These are phyloP conservation scores for Skeletonema tropicum DNA, from an alignment of 108 stramenopile genomes.

Conservation along the genomic window DNA sequence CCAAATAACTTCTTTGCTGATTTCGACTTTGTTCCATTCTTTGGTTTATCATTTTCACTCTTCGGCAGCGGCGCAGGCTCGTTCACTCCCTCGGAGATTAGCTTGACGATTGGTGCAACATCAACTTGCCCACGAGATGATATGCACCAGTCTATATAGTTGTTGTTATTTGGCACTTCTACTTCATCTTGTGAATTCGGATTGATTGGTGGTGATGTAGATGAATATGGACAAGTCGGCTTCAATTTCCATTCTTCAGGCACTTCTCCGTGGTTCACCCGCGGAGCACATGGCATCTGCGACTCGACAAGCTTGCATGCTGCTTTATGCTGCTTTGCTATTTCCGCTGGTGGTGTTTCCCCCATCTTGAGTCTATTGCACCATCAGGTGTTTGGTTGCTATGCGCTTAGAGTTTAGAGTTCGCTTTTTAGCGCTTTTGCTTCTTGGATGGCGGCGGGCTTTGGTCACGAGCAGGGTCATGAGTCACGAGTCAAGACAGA, in stretches of 20 bases:
- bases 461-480: too few species aligned
- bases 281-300: constrained; percentile 53
- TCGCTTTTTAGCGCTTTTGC: too few species aligned
- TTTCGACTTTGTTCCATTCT: constrained; percentile 21
- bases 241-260: constrained; percentile 57
- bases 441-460: too few species aligned
- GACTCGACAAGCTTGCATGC: constrained; percentile 54
- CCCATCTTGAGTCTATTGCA: constrained; percentile 43
- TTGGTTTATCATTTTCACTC: constrained; percentile 24
- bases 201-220: constrained; percentile 20
- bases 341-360: constrained; percentile 74
- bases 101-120: constrained; percentile 58
- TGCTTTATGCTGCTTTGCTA: constrained; percentile 71
- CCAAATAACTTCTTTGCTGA: constrained; percentile 6
- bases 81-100: constrained; percentile 75
- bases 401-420: too few species aligned
- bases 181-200: constrained; percentile 9
- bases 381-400: too few species aligned
- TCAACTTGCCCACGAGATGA: constrained; percentile 76
- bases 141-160: constrained; percentile 46
- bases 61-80: constrained; percentile 29
- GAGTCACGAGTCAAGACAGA: too few species aligned
- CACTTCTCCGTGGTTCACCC: constrained; percentile 64
- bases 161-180: constrained; percentile 11
- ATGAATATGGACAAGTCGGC: constrained; percentile 50